Evolutionary conservation across 805 yeast genomes (phyloP), one percentile per base, ranked within the genome.

Genomic region (Starmerella apicola): DNA sequence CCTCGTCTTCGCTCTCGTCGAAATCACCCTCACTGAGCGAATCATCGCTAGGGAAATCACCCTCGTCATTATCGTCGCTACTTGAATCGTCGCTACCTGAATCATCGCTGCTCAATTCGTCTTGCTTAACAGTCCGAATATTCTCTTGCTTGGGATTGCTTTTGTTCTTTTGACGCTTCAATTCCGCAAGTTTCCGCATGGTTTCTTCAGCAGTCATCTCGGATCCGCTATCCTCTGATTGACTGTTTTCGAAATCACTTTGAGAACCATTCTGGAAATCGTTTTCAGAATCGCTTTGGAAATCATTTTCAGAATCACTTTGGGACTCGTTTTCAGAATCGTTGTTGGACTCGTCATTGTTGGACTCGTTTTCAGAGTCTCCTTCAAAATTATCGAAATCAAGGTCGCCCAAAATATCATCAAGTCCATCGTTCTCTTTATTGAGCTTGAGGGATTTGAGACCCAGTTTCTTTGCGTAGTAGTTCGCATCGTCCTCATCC

Each of bases 401-500:
- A n/a, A 41, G 59, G 0, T 86, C 94, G 38, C 82, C 94, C 4
- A 85, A 62, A 18, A 85, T 56, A n/a, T 85, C 93, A 34, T 81
- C 94, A 35, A 85, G 65, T 2, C 78, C 71, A 58, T 84, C 95
- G 53, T 79, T 81, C 12, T 75, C 84, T 29, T 69, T 76, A 3
- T 54, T 34, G 46, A 70, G 71, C 28, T 67, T 60, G 34, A 78
- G 63, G 13, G 65, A 66, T 47, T 75, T 75, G 50, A 81, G 57
- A 1, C 93, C 93, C 8, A 86, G 64, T 52, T 81, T 78, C 46
- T 78, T 79, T 3, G 95, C 86, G 57, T 84, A 86, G 54, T 78
- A 83, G 32, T 70, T 74, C 61, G 81, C 76, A 39, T 86, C 94
- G 41, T 73, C 77, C 43, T 82, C 93, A 49, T 81, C 93, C 46